A percentile compares a stretch with the other conserved stretches of the same genome.
These are phyloP conservation scores for Petasospora fabianii DNA, from an alignment of 1,139 yeast genomes.

Conservation along the genomic window DNA sequence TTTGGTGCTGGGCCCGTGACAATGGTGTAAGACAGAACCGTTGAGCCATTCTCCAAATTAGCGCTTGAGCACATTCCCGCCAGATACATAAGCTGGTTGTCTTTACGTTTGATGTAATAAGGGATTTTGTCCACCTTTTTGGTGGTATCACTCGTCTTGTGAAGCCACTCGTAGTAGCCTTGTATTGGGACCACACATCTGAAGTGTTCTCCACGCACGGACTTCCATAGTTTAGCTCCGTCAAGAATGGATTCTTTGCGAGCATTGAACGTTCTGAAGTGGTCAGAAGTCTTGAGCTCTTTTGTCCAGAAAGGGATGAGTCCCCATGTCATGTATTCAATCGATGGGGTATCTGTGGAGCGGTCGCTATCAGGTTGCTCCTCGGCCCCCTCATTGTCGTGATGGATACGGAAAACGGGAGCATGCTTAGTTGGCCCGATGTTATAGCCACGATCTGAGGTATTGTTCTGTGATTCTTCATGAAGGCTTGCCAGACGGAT, in stretches of 20 bases:
- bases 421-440: slow-evolving; percentile 49
- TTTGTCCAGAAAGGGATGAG: slow-evolving; percentile 51
- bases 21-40: slow-evolving; percentile 59
- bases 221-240: slow-evolving; percentile 48
- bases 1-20: slow-evolving; percentile 68
- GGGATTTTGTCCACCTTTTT: slow-evolving; percentile 47
- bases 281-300: slow-evolving; percentile 30
- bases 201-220: slow-evolving; percentile 32
- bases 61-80: slow-evolving; percentile 61
- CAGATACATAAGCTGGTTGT: slow-evolving; percentile 51
- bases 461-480: slow-evolving; percentile 10
- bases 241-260: slow-evolving; percentile 51
- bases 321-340: slow-evolving; percentile 66
- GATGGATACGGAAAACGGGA: slow-evolving; percentile 37
- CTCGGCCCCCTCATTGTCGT: no score
- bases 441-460: slow-evolving; percentile 39
- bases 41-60: slow-evolving; percentile 29
- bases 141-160: slow-evolving; percentile 27
- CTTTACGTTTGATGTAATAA: slow-evolving; percentile 56
- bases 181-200: slow-evolving; percentile 74
- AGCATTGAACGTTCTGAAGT: slow-evolving; percentile 57
- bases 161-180: slow-evolving; percentile 86
- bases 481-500: slow-evolving; percentile 2
- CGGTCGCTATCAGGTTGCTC: no score
- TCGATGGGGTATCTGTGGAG: slow-evolving; percentile 27